Conservation (phyloP, 345 rosid species). For the Eucalyptus coolabah region DNA sequence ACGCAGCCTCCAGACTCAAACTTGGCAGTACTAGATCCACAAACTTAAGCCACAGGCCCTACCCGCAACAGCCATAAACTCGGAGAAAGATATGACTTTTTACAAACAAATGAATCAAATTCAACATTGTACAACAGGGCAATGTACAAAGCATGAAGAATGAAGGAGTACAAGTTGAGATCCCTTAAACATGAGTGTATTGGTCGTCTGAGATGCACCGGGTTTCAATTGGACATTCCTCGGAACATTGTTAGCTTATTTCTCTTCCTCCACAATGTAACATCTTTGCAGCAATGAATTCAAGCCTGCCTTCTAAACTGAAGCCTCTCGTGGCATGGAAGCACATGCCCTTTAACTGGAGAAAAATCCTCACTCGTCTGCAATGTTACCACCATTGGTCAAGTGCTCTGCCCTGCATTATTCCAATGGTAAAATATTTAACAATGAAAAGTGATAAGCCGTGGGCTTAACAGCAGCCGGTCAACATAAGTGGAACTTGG, state of each 20-base stretch:
- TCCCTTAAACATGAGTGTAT: not conserved
- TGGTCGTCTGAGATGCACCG: not conserved
- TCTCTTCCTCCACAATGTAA: not conserved
- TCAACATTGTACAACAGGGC: not conserved
- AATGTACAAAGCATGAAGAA: not conserved
- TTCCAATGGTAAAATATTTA: not conserved
- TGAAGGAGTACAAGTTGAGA: not conserved
- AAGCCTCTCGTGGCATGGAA: not conserved
- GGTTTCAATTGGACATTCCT: not conserved
- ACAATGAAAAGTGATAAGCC: not conserved
- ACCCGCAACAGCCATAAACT: not conserved
- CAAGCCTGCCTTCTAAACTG: not conserved
- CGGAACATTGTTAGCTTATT: not conserved
- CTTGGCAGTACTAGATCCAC: not conserved
- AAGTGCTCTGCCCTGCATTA: not conserved
- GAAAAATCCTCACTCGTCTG: not conserved
- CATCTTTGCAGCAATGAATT: not conserved
- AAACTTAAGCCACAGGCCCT: not conserved
- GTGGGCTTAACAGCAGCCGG: not conserved
- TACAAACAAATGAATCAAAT: not conserved
- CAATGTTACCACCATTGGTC: not conserved
- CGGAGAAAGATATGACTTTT: not conserved
- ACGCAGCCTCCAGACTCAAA: not conserved
- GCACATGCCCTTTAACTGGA: not conserved
- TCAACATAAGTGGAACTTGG: not conserved